Conservation (phyloP, 2,329 filamentous ascomycete species). For the Orbilia quercus region DNA sequence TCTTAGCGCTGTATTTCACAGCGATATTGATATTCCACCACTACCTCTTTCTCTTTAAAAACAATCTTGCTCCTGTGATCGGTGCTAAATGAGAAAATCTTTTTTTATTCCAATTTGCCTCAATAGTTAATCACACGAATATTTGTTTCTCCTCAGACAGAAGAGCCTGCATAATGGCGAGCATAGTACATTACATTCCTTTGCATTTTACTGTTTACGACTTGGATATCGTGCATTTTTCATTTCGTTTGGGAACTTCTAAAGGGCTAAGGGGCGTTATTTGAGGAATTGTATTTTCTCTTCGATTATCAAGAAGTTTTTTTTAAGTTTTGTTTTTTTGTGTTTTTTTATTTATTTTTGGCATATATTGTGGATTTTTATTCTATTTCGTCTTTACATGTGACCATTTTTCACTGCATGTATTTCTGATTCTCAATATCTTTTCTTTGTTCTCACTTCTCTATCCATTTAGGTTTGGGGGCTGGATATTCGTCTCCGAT, state of each 20-base stretch:
- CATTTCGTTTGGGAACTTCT: slow-evolving; percentile 34
- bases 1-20: background rate
- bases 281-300: slow-evolving; percentile 37
- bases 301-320: slow-evolving; percentile 14
- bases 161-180: slow-evolving; percentile 47
- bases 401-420: too few relatives aligned
- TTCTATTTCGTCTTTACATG: too few relatives aligned
- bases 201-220: slow-evolving; percentile 11
- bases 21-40: background rate
- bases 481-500: slow-evolving; percentile 29
- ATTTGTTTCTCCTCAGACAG: slow-evolving; percentile 10
- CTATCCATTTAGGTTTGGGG: slow-evolving; percentile 18
- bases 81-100: background rate
- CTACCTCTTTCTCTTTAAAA: background rate
- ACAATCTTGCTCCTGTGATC: slow-evolving; percentile 1
- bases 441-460: slow-evolving; percentile 43
- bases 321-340: too few relatives aligned
- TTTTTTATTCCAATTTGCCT: background rate
- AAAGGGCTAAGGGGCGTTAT: slow-evolving; percentile 52
- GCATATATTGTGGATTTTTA: slow-evolving; percentile 45
- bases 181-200: slow-evolving; percentile 19
- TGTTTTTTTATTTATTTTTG: too few relatives aligned
- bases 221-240: slow-evolving; percentile 24
- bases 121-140: slow-evolving; percentile 2
- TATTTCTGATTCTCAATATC: slow-evolving; percentile 32